phyloP scores from a whole-genome alignment of 108 stramenopile genomes.

The Conticribra weissflogii region DNA sequence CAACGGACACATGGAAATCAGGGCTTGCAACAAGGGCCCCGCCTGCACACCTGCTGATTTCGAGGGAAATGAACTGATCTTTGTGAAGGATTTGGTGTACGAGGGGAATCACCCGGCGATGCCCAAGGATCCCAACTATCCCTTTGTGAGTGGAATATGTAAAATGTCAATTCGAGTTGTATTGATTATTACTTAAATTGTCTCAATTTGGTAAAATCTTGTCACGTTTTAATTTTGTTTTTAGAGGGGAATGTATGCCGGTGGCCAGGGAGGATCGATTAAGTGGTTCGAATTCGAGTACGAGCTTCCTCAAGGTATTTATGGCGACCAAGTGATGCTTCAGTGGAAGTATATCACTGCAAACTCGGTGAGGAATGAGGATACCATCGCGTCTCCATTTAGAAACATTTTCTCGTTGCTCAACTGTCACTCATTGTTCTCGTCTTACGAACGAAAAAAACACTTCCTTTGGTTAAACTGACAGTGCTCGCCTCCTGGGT shows the following conservation, averaged over 20 bases:
- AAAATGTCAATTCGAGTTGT: no score
- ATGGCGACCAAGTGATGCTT: constrained; percentile 53
- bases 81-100: constrained; percentile 33
- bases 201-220: no score
- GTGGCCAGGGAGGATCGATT: constrained; percentile 43
- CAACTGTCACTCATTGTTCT: constrained; percentile 1
- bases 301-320: constrained; percentile 46
- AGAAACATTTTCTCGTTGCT: constrained; percentile 16
- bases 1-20: constrained; percentile 40
- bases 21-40: constrained; percentile 6
- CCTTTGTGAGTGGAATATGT: no score
- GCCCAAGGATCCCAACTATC: constrained; percentile 35
- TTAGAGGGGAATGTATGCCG: constrained; percentile 47
- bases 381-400: constrained; percentile 56
- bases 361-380: constrained; percentile 59
- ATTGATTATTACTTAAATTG: no score
- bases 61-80: constrained; percentile 24
- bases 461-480: no score
- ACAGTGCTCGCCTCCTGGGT: constrained; percentile 53
- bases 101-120: constrained; percentile 24
- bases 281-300: constrained; percentile 36
- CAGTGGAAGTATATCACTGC: no score
- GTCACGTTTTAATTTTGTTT: no score
- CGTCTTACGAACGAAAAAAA: background rate
- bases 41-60: constrained; percentile 31